Evolutionary conservation across 176 grass and related monocot genomes (phyloP), one percentile per base, ranked within the genome.

Genomic region (Miscanthus lutarioriparius): DNA sequence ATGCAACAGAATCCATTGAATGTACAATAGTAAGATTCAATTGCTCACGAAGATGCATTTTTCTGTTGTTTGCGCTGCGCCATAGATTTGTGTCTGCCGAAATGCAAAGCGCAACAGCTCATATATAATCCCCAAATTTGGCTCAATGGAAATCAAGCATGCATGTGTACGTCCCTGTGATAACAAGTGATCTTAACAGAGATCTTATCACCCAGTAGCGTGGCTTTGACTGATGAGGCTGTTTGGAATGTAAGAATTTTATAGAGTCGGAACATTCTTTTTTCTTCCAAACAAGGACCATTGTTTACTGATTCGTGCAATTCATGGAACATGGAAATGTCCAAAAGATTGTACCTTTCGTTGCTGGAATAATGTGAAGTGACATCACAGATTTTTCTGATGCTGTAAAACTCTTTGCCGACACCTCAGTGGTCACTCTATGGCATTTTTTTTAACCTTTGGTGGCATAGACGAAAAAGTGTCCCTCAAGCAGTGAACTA

Each of bases 401-500:
- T 28, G 44, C 4, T 66, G 67, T 38, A 30, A 80, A 47, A 3
- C 74, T 65, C 15, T 35, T 38, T 75, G 62, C 76, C 82, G 38
- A 85, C 82, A 85, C 62, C 32, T 26, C 49, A 82, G 28, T 61
- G 67, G 22, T 76, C 26, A 37, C 62, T 75, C 26, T 11, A 35
- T 67, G 40, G 20, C 40, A 51, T 71, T 2, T 26, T 61, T 61
- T 62, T 59, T n/a, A n/a, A 62, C 9, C n/a, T 62, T 62, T 12
- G 58, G 3, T 62, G 1, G n/a, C 22, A 62, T 22, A 22, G 51
- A 54, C 0, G 51, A 3, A 62, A 12, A 62, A 26, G 10, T 12
- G 58, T 62, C 10, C 58, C 8, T 62, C 58, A 5, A 62, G n/a
- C 56, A 59, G 54, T 59, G 54, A 59, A 4, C 19, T n/a, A 58